These are phyloP conservation scores for Heliamphora pulchella DNA, from an alignment of 179 eudicot species.

Conservation along the genomic window DNA sequence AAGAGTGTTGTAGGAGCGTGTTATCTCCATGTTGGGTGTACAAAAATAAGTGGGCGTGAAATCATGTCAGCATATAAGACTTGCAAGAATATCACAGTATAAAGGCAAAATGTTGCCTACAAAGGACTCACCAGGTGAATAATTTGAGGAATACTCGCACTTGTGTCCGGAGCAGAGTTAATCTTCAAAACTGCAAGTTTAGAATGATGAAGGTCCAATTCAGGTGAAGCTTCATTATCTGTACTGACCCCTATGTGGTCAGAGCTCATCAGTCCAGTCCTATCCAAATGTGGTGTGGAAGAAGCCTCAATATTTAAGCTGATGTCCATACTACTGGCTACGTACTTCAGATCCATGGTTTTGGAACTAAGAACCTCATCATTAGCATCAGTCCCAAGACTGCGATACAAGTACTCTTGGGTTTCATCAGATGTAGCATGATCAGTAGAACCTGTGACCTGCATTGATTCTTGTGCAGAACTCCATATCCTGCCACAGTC, in stretches of 20 bases:
- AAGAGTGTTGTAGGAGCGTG: background rate
- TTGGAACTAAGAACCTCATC: slow-evolving; percentile 41
- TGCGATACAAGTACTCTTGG: slow-evolving; percentile 41
- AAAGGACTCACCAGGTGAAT: slow-evolving; percentile 65
- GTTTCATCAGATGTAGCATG: slow-evolving; percentile 48
- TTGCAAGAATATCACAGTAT: background rate
- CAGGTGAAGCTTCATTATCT: slow-evolving; percentile 45
- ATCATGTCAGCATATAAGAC: background rate
- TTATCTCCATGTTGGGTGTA: background rate
- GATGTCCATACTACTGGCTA: slow-evolving; percentile 21
- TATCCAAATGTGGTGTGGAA: slow-evolving; percentile 43
- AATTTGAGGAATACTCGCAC: slow-evolving; percentile 92
- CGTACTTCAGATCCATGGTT: slow-evolving; percentile 38
- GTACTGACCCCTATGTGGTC: slow-evolving; percentile 37
- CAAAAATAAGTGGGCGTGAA: slow-evolving; percentile 10
- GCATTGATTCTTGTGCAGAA: slow-evolving; percentile 55
- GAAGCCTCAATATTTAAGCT: slow-evolving; percentile 28
- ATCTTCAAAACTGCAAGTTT: slow-evolving; percentile 40
- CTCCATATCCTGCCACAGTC: slow-evolving; percentile 83
- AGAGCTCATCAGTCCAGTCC: slow-evolving; percentile 46
- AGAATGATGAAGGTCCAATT: slow-evolving; percentile 32
- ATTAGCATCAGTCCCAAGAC: slow-evolving; percentile 36
- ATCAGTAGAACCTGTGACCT: slow-evolving; percentile 33
- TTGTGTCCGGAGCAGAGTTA: slow-evolving; percentile 46
- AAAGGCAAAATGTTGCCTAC: background rate